Percentiles rank a stretch among this genome's conserved stretches.
These are phyloP conservation scores for Phytophthora agathidicida DNA, from an alignment of 352 stramenopile genomes.

Conservation along the genomic window DNA sequence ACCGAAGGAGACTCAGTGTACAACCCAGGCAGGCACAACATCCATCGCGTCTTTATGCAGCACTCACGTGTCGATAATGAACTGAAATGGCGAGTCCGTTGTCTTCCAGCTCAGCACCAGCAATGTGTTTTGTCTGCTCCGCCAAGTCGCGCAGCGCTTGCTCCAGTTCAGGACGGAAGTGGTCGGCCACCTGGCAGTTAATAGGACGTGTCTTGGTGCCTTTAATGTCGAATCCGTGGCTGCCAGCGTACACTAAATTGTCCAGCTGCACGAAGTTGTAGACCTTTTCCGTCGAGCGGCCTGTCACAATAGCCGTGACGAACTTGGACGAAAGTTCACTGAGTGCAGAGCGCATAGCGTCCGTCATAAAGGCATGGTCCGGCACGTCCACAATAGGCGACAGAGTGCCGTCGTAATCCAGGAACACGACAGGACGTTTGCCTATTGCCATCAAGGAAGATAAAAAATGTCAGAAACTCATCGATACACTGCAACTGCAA, in stretches of 20 bases:
- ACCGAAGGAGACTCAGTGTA: slow-evolving; percentile 8
- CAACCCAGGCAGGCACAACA: slow-evolving; percentile 14
- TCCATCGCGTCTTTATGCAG: slow-evolving; percentile 5
- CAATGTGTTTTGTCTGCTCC: slow-evolving; percentile 45
- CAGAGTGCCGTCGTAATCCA: slow-evolving; percentile 82
- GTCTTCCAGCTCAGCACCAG: slow-evolving; percentile 74
- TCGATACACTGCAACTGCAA: slow-evolving; percentile 16
- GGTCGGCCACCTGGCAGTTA: slow-evolving; percentile 60
- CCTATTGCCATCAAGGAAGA: slow-evolving; percentile 41
- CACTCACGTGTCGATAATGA: slow-evolving; percentile 75
- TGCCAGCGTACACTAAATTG: slow-evolving; percentile 81
- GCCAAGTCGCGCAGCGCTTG: slow-evolving; percentile 44
- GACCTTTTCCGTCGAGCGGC: slow-evolving; percentile 76
- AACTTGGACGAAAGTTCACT: slow-evolving; percentile 69
- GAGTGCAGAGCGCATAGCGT: slow-evolving; percentile 65
- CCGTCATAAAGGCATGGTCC: slow-evolving; percentile 68
- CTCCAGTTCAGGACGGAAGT: slow-evolving; percentile 57
- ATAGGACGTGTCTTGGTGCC: slow-evolving; percentile 60
- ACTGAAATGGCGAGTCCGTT: slow-evolving; percentile 80
- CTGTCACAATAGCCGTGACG: slow-evolving; percentile 77
- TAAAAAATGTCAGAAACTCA: slow-evolving; percentile 32
- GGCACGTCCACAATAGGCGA: slow-evolving; percentile 83
- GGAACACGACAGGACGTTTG: slow-evolving; percentile 72
- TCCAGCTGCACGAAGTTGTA: slow-evolving; percentile 81
- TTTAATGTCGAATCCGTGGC: slow-evolving; percentile 85